Evolutionary conservation across 2,329 filamentous ascomycete species (phyloP), one percentile per base, ranked within the genome.

Genomic region (Paramyrothecium roridum): DNA sequence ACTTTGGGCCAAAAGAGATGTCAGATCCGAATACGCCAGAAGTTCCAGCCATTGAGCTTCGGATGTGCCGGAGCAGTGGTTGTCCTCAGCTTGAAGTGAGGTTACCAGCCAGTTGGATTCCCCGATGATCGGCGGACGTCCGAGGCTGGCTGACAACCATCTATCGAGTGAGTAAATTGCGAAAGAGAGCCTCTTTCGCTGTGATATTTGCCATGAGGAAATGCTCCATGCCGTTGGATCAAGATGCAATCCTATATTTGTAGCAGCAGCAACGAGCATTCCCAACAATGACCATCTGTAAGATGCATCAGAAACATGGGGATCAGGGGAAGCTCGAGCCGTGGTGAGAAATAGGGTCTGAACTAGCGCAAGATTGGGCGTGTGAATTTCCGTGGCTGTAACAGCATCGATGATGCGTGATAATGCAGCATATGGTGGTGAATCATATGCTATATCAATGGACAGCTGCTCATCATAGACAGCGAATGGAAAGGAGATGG

Each of bases 381-480:
- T 59, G 16, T 63, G 61, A 7, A 58, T 20, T n/a, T 61, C 59
- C 13, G 52, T 45, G 3, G 56, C 34, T 7, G 62, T 11, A 3
- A 48, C 54, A 13, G 52, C 19, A 26, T 62, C 57, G 10, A 61
- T 59, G 19, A 63, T 56, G 1, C 46, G 54, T 17, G 59, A 55
- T 7, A 62, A 53, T 4, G 46, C 48, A 2, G 55, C 53, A 22
- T 59, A 62, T 3, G 61, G 59, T 1, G 60, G 60, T 13, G 54
- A 57, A 16, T 63, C 59, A 19, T 63, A 63, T 2, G 60, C 59
- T 7, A 63, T 45, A 48, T 63, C 61, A 34, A 63, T 62, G 23
- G 59, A 62, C 0, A 63, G 52, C 19, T 58, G 56, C 21, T 63
- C 60, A 20, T 63, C 61, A 16, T 62, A 54, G 17, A 59, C 57